Evolutionary conservation across 768 basidiomycete species (phyloP), one percentile per base, ranked within the genome.

Genomic region (Naganishia vaughanmartiniae): DNA sequence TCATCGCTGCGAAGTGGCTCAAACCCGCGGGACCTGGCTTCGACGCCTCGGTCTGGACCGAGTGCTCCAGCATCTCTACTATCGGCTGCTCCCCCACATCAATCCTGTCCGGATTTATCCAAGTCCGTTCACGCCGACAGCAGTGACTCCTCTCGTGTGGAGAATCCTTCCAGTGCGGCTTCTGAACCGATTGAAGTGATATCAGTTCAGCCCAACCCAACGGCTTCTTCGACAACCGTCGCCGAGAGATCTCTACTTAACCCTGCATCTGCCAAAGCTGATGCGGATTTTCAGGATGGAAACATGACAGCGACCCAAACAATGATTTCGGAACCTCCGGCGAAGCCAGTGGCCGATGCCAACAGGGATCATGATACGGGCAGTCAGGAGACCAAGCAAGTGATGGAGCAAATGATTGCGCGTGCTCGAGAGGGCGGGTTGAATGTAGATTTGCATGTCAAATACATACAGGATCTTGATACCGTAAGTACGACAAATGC

Each of bases 401-500:
- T 42, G 21, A 63, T 63, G 24, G 60, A 36, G 4, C 39, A 26
- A 21, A 45, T 63, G 60, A 63, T 63, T 36, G 42, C 36, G 19
- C 39, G 24, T 1, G 60, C 60, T 5, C 60, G 60, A 5, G 26
- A 45, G 46, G 60, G 60, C 15, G 60, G 60, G 7, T 45, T 63
- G 28, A 63, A 87, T 55, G 81, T 85, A 19, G 84, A 87, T 31
- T 82, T 89, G 1, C 90, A 92, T 76, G 87, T 92, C 65, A 79
- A 83, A 24, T 93, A 91, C 79, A 90, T 92, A 74, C 87, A 90
- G 75, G 85, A 86, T 15, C 85, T 92, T 17, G 90, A 89, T 71
- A 84, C 89, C 72, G 90, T 89, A 72, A 48, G 84, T 70, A 48
- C 48, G 36, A 54, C 60, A 45, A 54, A 30, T 24, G 9, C 15